phyloP scores from a whole-genome alignment of 805 yeast species.

The Komagataella phaffii region DNA sequence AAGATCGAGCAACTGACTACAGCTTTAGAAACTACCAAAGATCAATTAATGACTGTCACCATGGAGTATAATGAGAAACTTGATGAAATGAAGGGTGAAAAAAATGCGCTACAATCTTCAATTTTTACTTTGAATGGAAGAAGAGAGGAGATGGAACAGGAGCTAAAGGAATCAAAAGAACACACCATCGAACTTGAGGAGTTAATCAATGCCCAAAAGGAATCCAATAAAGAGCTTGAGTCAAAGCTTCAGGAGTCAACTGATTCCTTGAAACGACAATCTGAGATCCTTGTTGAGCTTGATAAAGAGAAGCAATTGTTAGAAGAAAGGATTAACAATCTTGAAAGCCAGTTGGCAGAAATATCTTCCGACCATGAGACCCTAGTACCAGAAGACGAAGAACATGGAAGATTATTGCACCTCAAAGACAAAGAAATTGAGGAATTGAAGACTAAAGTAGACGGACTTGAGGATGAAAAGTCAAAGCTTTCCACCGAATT shows the following conservation, averaged over 20 bases:
- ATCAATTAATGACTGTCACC: constrained; percentile 10
- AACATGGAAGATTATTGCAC: background rate
- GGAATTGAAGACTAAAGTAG: constrained; percentile 1
- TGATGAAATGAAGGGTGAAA: background rate
- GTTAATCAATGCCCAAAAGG: constrained; percentile 7
- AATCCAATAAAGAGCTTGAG: background rate
- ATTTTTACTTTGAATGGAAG: background rate
- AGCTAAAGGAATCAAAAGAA: constrained; percentile 6
- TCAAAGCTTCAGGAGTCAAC: background rate
- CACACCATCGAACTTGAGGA: constrained; percentile 15
- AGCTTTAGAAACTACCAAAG: constrained; percentile 10
- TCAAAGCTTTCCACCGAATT: constrained; percentile 2
- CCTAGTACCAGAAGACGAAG: background rate
- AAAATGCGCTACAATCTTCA: background rate
- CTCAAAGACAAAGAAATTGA: constrained; percentile 3
- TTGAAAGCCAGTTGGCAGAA: background rate
- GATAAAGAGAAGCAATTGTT: constrained; percentile 9
- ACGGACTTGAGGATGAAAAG: constrained; percentile 2
- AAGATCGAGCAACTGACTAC: background rate
- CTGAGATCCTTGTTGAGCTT: constrained; percentile 7
- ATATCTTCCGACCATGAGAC: background rate
- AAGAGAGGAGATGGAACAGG: constrained; percentile 10
- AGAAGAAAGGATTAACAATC: constrained; percentile 6
- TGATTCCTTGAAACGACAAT: background rate
- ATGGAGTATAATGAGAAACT: constrained; percentile 12